Percentiles rank a stretch among this genome's conserved stretches.
These are phyloP conservation scores for Lasiodiplodia sp. DNA, from an alignment of 2,329 filamentous ascomycete species.

Conservation along the genomic window DNA sequence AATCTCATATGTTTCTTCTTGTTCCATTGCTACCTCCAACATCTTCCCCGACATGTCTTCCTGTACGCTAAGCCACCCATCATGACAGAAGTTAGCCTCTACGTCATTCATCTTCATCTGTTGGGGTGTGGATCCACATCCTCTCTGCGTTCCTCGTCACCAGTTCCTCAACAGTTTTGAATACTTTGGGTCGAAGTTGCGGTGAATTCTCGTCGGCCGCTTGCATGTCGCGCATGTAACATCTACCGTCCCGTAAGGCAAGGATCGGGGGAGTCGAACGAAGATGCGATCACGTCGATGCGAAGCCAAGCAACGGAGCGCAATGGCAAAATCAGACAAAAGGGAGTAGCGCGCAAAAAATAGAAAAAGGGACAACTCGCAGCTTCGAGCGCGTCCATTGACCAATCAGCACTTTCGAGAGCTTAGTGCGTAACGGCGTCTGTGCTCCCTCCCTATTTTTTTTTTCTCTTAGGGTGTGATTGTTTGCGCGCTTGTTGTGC, in stretches of 20 bases:
- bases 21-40: neutral
- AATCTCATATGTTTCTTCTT: neutral
- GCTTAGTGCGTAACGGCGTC: neutral
- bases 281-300: neutral
- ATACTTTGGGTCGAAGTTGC: neutral
- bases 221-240: neutral
- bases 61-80: constrained; percentile 14
- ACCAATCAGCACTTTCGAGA: neutral
- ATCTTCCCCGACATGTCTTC: neutral
- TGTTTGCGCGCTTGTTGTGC: neutral
- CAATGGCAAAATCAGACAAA: too few relatives aligned
- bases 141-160: neutral
- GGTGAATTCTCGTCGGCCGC: neutral
- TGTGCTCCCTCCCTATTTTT: neutral
- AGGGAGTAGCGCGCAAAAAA: too few relatives aligned
- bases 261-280: neutral
- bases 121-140: neutral
- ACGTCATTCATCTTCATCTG: neutral
- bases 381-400: too few relatives aligned
- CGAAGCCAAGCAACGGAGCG: too few relatives aligned
- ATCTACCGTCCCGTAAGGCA: neutral
- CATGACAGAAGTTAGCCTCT: neutral
- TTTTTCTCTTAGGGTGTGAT: neutral
- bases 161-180: neutral
- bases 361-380: too few relatives aligned